Evolutionary conservation across 2,329 filamentous ascomycete species (phyloP).

Genomic region (Epichloe typhina): DNA sequence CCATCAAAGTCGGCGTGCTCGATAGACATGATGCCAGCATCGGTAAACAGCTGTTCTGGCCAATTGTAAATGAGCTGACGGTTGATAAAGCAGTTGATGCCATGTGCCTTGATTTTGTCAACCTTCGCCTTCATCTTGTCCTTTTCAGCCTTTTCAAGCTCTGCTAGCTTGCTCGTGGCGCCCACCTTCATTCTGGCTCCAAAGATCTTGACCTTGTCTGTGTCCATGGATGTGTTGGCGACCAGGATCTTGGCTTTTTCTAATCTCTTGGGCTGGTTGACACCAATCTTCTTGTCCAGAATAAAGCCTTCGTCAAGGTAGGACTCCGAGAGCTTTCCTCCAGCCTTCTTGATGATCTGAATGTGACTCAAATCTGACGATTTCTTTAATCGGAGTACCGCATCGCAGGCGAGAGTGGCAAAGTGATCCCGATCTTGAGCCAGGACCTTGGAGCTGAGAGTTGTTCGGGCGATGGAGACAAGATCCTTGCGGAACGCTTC

Average conservation of each 20-base stretch:
- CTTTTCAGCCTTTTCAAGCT: slow-evolving; percentile 92
- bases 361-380: slow-evolving; percentile 94
- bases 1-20: slow-evolving; percentile 99
- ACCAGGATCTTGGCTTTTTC: slow-evolving; percentile 98
- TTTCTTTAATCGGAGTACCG: slow-evolving; percentile 76
- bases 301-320: slow-evolving; percentile 98
- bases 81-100: slow-evolving; percentile 99
- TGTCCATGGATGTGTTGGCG: slow-evolving; percentile 98
- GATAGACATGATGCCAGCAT: slow-evolving; percentile 95
- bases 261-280: slow-evolving; percentile 93
- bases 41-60: slow-evolving; percentile 97
- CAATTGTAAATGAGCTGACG: slow-evolving; percentile 99
- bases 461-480: slow-evolving; percentile 81
- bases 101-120: slow-evolving; percentile 95
- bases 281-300: slow-evolving; percentile 96
- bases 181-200: slow-evolving; percentile 93
- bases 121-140: slow-evolving; percentile 99
- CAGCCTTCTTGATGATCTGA: slow-evolving; percentile 98
- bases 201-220: slow-evolving; percentile 99
- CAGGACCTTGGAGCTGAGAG: slow-evolving; percentile 92
- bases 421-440: slow-evolving; percentile 91
- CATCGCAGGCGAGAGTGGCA: slow-evolving; percentile 76
- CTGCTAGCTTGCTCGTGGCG: slow-evolving; percentile 92
- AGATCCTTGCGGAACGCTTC: slow-evolving; percentile 83
- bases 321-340: slow-evolving; percentile 92